phyloP scores from a whole-genome alignment of 345 rosid genomes.

The Rubroshorea leprosula region DNA sequence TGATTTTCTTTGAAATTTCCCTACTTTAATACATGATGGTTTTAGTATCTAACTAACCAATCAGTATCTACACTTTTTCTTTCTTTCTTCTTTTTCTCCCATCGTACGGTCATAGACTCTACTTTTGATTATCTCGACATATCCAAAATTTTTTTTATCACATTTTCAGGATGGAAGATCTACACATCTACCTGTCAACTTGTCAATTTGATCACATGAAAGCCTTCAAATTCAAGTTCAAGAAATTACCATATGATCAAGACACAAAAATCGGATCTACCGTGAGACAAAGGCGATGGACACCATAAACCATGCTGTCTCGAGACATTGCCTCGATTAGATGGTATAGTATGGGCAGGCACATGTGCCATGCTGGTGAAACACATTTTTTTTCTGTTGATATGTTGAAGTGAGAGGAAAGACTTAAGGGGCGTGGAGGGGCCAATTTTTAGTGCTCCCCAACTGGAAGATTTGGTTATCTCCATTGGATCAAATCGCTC shows the following conservation, averaged over 20 bases:
- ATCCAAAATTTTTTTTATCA: no score
- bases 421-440: constrained; percentile 22
- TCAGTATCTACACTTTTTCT: no score
- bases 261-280: constrained; percentile 6
- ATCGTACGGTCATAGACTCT: no score
- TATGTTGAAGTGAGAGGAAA: constrained; percentile 20
- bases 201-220: background rate
- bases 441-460: constrained; percentile 37
- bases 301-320: constrained; percentile 2
- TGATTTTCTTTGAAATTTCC: no score
- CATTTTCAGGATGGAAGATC: no score
- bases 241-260: background rate
- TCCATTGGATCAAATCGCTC: constrained; percentile 10
- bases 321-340: constrained; percentile 10
- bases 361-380: constrained; percentile 49
- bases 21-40: no score
- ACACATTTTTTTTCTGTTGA: constrained; percentile 16
- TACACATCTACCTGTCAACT: no score
- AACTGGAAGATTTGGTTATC: constrained; percentile 23
- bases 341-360: constrained; percentile 30
- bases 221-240: constrained; percentile 6
- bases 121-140: no score
- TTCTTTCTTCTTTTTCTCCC: no score
- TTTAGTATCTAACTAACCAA: no score
- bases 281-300: background rate